A percentile compares a stretch with the other conserved stretches of the same genome.
Conservation (phyloP, 148 eudicot genomes). For the Chenopodium berlandieri region DNA sequence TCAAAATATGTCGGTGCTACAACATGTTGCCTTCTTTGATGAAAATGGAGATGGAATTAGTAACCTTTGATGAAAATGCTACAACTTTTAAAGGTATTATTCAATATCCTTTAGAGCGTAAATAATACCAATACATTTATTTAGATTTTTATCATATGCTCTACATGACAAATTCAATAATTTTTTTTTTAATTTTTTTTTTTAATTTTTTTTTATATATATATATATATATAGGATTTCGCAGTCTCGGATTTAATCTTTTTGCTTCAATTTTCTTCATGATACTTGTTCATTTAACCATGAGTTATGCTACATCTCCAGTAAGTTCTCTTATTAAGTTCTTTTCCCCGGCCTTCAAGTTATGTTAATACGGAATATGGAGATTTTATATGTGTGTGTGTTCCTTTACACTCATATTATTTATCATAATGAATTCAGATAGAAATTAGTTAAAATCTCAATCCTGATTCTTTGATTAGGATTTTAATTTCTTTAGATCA, state of each 20-base stretch:
- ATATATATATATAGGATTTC: slow-evolving; percentile 34
- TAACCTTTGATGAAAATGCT: too few species aligned
- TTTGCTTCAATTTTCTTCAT: slow-evolving; percentile 35
- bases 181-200: too few species aligned
- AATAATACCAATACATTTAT: neutral
- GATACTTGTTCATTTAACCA: slow-evolving; percentile 36
- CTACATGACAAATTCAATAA: neutral
- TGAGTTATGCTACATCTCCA: slow-evolving; percentile 55
- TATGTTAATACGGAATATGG: too few species aligned
- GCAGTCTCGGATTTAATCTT: slow-evolving; percentile 45
- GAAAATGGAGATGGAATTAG: slow-evolving; percentile 50
- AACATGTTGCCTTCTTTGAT: slow-evolving; percentile 63
- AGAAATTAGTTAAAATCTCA: too few species aligned
- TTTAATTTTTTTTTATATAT: too few species aligned
- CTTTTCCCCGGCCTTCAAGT: too few species aligned
- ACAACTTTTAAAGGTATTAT: slow-evolving; percentile 41
- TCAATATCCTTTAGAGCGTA: neutral
- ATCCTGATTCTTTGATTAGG: too few species aligned
- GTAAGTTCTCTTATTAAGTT: slow-evolving; percentile 22
- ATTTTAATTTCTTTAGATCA: too few species aligned
- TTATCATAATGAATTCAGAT: too few species aligned
- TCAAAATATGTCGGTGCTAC: slow-evolving; percentile 49
- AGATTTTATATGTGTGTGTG: too few species aligned
- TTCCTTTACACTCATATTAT: too few species aligned
- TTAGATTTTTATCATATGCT: neutral